These are phyloP conservation scores for Hymenoscyphus occultus DNA, from an alignment of 2,329 filamentous ascomycete genomes.

Conservation along the genomic window DNA sequence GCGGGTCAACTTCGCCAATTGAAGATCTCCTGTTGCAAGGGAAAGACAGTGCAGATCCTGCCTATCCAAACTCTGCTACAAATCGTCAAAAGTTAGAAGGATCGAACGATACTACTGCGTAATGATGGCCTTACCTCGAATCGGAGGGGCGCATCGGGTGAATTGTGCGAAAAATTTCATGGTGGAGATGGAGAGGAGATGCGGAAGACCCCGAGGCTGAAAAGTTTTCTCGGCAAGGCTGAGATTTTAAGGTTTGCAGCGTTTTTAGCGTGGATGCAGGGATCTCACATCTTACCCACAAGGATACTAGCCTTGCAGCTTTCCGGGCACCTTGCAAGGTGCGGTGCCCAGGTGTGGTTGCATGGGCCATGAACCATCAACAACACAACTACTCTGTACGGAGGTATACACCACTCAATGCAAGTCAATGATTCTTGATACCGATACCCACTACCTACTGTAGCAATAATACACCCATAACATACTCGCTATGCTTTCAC, in stretches of 20 bases:
- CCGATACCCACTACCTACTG: not conserved
- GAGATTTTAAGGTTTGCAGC: not conserved
- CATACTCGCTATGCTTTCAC: constrained; percentile 47
- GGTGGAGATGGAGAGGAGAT: not conserved
- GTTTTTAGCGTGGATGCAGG: not conserved
- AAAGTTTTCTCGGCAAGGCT: not conserved
- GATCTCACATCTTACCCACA: not conserved
- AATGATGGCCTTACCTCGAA: not conserved
- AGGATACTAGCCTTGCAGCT: not conserved
- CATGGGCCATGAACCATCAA: not conserved
- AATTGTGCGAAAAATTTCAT: not conserved
- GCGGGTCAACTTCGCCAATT: too few relatives aligned
- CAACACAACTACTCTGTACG: not conserved
- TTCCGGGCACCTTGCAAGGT: too few relatives aligned
- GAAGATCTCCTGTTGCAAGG: too few relatives aligned
- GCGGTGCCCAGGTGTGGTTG: too few relatives aligned
- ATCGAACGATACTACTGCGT: not conserved
- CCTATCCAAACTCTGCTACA: not conserved
- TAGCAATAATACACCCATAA: constrained; percentile 4
- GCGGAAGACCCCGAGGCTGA: not conserved
- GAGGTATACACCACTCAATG: not conserved
- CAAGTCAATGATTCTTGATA: not conserved
- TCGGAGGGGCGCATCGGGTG: not conserved
- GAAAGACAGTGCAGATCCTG: not conserved
- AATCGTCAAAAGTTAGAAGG: not conserved